Evolutionary conservation across 371 early-diverging fungal species (phyloP).

Genomic region (Saksenaea vasiformis): DNA sequence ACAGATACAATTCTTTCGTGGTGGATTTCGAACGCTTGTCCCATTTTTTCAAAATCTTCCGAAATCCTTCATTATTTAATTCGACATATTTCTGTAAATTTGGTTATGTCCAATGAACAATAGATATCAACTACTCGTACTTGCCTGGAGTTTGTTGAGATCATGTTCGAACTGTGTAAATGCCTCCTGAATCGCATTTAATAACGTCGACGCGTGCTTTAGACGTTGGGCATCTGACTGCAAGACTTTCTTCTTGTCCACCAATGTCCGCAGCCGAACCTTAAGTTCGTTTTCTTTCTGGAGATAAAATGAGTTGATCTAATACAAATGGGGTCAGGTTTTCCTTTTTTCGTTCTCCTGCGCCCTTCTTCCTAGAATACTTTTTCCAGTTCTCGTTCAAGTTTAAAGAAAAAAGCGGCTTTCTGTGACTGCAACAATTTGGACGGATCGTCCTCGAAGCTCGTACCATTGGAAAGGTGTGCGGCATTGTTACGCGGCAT

Average conservation of each 20-base stretch:
- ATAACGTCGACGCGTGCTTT: constrained; percentile 59
- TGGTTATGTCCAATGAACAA: background rate
- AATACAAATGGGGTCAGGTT: constrained; percentile 6
- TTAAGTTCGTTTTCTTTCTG: constrained; percentile 80
- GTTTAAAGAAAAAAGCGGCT: constrained; percentile 80
- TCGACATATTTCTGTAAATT: constrained; percentile 88
- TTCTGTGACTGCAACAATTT: constrained; percentile 69
- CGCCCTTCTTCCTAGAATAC: constrained; percentile 30
- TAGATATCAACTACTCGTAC: background rate
- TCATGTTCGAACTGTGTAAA: constrained; percentile 91
- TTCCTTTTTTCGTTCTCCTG: background rate
- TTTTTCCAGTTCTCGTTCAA: constrained; percentile 85
- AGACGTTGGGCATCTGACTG: constrained; percentile 54
- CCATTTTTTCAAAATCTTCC: constrained; percentile 98
- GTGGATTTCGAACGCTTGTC: constrained; percentile 94
- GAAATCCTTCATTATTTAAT: constrained; percentile 92
- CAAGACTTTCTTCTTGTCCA: constrained; percentile 82
- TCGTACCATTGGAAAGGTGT: constrained; percentile 35
- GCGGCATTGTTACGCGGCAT: constrained; percentile 29
- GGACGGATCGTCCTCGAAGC: constrained; percentile 58
- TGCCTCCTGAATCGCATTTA: constrained; percentile 80
- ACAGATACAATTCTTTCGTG: constrained; percentile 93
- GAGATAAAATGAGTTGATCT: constrained; percentile 83
- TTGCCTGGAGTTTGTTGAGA: constrained; percentile 90
- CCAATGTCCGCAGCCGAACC: constrained; percentile 73